phyloP scores from a whole-genome alignment of 306 rosid species.

The Quercus parvula region DNA sequence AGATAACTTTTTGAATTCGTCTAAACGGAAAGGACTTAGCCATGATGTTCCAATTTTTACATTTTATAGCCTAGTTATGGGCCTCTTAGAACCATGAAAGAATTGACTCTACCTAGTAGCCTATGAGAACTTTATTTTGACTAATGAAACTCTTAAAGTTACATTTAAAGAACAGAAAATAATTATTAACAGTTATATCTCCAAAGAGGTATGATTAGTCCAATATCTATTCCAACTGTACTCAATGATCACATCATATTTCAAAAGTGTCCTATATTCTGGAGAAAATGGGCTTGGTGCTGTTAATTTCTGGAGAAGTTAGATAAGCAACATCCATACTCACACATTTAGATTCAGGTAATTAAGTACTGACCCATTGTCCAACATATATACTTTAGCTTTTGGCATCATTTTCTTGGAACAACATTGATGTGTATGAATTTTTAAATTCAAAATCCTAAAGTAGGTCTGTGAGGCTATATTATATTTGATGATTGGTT shows the following conservation, averaged over 20 bases:
- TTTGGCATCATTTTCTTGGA: neutral
- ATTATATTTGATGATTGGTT: neutral
- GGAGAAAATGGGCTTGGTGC: neutral
- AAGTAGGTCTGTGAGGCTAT: neutral
- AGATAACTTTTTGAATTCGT: neutral
- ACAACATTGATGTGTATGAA: neutral
- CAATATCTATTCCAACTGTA: neutral
- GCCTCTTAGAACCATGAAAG: no score
- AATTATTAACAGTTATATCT: no score
- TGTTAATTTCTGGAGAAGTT: neutral
- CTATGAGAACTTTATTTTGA: neutral
- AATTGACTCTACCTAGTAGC: no score
- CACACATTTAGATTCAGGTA: neutral
- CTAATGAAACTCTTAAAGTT: no score
- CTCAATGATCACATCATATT: neutral
- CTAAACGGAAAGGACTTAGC: neutral
- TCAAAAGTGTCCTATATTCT: neutral
- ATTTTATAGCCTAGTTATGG: no score
- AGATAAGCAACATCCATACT: neutral
- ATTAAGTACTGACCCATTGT: neutral
- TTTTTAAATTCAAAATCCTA: neutral
- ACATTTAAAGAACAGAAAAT: no score
- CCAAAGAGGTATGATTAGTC: neutral
- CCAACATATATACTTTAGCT: neutral
- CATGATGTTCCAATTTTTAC: no score